These are phyloP conservation scores for Onygenales sp. DNA, from an alignment of 2,329 filamentous ascomycete genomes.

Conservation along the genomic window DNA sequence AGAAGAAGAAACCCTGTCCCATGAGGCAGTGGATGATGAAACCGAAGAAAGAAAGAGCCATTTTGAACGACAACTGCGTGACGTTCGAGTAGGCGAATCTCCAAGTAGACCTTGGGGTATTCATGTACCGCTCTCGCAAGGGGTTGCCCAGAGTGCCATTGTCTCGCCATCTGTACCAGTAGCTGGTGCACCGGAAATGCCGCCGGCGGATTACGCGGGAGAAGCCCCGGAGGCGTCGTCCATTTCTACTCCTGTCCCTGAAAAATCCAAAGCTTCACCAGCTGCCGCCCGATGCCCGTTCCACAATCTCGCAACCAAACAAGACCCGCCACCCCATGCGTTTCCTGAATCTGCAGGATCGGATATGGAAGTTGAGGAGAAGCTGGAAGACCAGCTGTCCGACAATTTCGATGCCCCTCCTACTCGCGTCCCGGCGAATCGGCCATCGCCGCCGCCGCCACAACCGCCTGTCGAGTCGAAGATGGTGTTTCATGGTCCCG, in stretches of 20 bases:
- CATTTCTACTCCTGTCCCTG: conserved; percentile 3
- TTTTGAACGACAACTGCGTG: conserved; percentile 78
- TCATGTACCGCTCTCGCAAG: conserved; percentile 56
- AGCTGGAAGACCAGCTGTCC: background rate
- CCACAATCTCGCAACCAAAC: conserved; percentile 18
- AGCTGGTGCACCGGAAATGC: conserved; percentile 12
- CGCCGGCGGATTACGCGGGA: conserved; percentile 11
- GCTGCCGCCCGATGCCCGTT: conserved; percentile 27
- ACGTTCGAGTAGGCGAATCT: conserved; percentile 86
- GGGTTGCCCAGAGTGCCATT: conserved; percentile 20
- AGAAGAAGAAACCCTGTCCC: conserved; percentile 15
- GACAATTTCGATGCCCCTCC: background rate
- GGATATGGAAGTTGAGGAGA: background rate
- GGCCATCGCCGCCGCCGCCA: background rate
- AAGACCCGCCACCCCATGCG: background rate
- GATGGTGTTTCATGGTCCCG: conserved; percentile 84
- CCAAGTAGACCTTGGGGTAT: conserved; percentile 93
- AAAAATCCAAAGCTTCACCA: conserved; percentile 9
- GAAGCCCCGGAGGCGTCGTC: conserved; percentile 9
- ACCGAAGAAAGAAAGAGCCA: conserved; percentile 58
- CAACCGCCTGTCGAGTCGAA: conserved; percentile 6
- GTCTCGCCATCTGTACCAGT: conserved; percentile 17
- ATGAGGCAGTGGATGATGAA: conserved; percentile 31
- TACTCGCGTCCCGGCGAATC: background rate
- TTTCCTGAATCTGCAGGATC: background rate